Base-by-base conservation (phyloP, 331 rosid species). In the Telfairia occidentalis region DNA sequence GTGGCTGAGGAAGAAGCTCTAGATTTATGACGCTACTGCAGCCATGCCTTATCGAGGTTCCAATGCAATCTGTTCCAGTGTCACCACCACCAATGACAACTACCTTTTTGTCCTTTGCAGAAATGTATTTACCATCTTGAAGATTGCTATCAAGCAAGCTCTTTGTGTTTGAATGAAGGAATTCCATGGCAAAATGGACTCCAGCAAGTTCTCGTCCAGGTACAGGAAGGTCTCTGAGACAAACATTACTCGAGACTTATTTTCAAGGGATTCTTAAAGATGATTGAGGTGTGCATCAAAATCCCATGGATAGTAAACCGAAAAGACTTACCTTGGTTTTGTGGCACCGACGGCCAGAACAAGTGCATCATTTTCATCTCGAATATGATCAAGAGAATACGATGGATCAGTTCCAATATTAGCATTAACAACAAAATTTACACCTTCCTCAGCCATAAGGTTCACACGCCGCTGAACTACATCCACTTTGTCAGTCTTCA, bases 21-120 rank as follows among this genome's bases (percentile, higher is more conserved):
- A 95, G 85, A 78, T 95, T 95, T 38, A 87, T 64, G 1, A 92
- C 13, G 37, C 80, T 65, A 38, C 78, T 87, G 83, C 99, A 95
- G 55, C 99, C 99, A 82, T 95, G 99, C 15, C 99, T 89, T 50
- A 95, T 79, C 32, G 99, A 95, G 58, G 99, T 95, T 46, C 97
- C 99, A 1, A 95, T 89, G 90, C 99, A 95, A 85, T 95, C 99
- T 12, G 99, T 95, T 71, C 99, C 99, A 10, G 99, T 95, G 89
- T 95, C 99, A 78, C 99, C 99, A 10, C 99, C 99, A 61, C 99
- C 99, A 64, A 95, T 92, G 78, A 95, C 97, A 28, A 95, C 96
- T 45, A 95, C 90, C 67, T 90, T 95, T 86, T 92, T 95, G 45
- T 92, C 97, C 84, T 95, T 90, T 18, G 99, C 97, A 75, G 92